Base-by-base conservation (phyloP, 805 yeast species). In the Ogataea siamensis region DNA sequence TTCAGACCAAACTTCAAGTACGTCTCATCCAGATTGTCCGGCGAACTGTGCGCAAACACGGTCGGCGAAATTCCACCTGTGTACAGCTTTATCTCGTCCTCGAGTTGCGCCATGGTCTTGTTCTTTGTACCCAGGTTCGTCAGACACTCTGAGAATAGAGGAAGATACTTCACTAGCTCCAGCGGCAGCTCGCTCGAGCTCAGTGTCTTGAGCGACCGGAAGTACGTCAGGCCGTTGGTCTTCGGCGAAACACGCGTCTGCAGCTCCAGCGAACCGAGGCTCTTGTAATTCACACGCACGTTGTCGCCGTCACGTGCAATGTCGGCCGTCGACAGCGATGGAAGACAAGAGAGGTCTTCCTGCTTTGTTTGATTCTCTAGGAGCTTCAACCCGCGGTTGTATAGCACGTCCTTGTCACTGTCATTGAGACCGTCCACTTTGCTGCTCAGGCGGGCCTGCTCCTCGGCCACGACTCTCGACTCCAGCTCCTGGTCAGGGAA, bases 61-160 rank as follows among this genome's bases (percentile, higher is more conserved):
- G 75, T 68, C n/a, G 88, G 74, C 4, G 78, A 67, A 13, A 93
- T 60, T 0, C 97, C 96, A 17, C 98, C 98, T 0, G 98, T 88
- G 39, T 73, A 70, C 34, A 81, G 67, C 54, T 83, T 86, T 49
- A 93, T 88, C 30, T 80, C 78, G 49, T 89, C 88, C 55, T 91
- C 98, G 41, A 93, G 72, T 24, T 80, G 83, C 15, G 87, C 84
- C 74, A 86, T 86, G 0, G 82, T 57, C 42, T 82, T 79, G 7
- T 61, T 53, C 6, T 66, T 57, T 1, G 99, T 91, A n/a, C 99
- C 99, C 46, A 93, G 68, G 55, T 81, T 87, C 3, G 95, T 83
- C 43, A 93, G 66, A 32, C 95, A 83, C 19, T 81, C 83, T 7
- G 83, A 68, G 63, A 85, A 93, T 30, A 93, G 58, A 0, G 96